Conservation (phyloP, 2,329 filamentous ascomycete genomes). For the Aspergillus texensis region DNA sequence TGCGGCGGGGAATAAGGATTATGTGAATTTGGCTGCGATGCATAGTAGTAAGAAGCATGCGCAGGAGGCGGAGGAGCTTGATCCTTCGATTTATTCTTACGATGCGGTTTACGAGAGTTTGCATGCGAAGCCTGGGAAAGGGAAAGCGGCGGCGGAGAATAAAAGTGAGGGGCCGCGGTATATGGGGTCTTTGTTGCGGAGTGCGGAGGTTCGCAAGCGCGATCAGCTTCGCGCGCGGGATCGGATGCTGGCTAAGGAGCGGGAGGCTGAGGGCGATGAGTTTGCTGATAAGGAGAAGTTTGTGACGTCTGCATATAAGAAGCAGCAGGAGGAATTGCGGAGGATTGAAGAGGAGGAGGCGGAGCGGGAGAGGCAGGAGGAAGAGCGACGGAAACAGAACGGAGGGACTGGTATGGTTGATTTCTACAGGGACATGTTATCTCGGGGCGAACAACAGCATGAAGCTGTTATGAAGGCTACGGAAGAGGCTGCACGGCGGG, state of each 20-base stretch:
- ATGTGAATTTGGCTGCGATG: slow-evolving; percentile 50
- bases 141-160: slow-evolving; percentile 20
- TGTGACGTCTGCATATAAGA: slow-evolving; percentile 66
- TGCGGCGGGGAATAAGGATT: slow-evolving; percentile 30
- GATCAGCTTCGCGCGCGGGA: slow-evolving; percentile 65
- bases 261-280: slow-evolving; percentile 67
- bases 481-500: slow-evolving; percentile 43
- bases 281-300: slow-evolving; percentile 70
- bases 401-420: slow-evolving; percentile 58
- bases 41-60: slow-evolving; percentile 50
- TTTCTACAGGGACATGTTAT: slow-evolving; percentile 63
- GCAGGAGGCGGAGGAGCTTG: slow-evolving; percentile 46
- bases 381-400: slow-evolving; percentile 50
- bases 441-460: slow-evolving; percentile 60
- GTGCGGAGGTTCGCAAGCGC: slow-evolving; percentile 64
- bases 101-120: slow-evolving; percentile 53
- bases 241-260: slow-evolving; percentile 61
- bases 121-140: slow-evolving; percentile 40
- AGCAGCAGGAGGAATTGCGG: slow-evolving; percentile 63
- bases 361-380: slow-evolving; percentile 61
- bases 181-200: slow-evolving; percentile 61
- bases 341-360: slow-evolving; percentile 59
- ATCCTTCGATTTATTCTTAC: slow-evolving; percentile 54
- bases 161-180: slow-evolving; percentile 55
- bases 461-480: slow-evolving; percentile 60